phyloP scores from a whole-genome alignment of 2,329 filamentous ascomycete species.

The Malbranchea zuffiana region DNA sequence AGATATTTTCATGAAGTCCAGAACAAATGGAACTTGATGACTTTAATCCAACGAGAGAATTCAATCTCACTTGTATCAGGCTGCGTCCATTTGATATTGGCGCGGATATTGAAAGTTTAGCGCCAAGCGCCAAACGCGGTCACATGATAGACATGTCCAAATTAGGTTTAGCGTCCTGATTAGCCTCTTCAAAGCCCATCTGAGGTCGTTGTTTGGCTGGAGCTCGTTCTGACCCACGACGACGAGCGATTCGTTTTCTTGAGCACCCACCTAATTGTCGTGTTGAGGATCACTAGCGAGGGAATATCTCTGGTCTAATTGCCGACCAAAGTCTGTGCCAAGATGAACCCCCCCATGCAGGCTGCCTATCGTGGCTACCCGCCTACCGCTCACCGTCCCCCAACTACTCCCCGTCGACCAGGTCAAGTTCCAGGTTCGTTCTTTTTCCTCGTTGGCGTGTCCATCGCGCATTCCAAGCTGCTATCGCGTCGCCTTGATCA shows the following conservation, averaged over 20 bases:
- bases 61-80: no score
- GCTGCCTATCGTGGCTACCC: constrained; percentile 35
- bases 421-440: constrained; percentile 28
- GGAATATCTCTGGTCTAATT: constrained; percentile 2
- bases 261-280: constrained; percentile 8
- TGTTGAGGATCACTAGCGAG: constrained; percentile 5
- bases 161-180: constrained; percentile 3
- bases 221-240: constrained; percentile 8
- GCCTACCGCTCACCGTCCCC: constrained; percentile 31
- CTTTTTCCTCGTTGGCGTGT: no score
- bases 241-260: constrained; percentile 5
- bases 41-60: no score
- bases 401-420: constrained; percentile 33
- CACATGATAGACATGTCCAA: background rate
- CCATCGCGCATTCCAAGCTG: no score
- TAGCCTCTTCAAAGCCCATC: constrained; percentile 1
- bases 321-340: constrained; percentile 11
- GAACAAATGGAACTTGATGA: no score
- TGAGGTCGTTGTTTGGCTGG: constrained; percentile 2
- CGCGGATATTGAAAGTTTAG: background rate
- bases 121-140: constrained; percentile 6
- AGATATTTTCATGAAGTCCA: no score
- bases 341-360: constrained; percentile 31
- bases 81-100: no score
- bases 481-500: no score